phyloP scores from a whole-genome alignment of 441 rosid species.

The Gossypium schwendimanii region DNA sequence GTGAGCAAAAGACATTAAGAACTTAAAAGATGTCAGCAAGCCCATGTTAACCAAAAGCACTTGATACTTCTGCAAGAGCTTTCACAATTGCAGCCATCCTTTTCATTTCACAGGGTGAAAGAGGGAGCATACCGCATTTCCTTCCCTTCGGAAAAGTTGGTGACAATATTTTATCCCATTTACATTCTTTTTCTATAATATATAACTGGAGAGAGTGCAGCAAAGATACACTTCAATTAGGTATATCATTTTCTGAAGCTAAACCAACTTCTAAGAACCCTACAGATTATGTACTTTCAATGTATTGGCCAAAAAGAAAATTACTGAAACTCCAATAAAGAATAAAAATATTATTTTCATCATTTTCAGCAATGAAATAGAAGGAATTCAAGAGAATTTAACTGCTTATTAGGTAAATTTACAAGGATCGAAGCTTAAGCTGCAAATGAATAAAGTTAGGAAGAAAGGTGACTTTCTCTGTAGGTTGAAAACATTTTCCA shows the following conservation, averaged over 20 bases:
- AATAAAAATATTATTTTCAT: not conserved
- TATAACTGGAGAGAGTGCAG: not conserved
- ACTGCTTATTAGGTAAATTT: not conserved
- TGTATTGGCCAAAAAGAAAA: slow-evolving; percentile 5
- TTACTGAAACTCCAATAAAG: not conserved
- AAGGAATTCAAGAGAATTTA: not conserved
- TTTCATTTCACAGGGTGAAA: not conserved
- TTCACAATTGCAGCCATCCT: not conserved
- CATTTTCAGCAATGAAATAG: not conserved
- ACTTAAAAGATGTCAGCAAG: not conserved
- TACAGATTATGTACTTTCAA: not conserved
- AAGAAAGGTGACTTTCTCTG: slow-evolving; percentile 1
- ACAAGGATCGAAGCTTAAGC: not conserved
- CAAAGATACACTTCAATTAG: not conserved
- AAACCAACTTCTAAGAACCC: not conserved
- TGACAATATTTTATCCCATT: slow-evolving; percentile 5
- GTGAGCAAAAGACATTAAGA: not conserved
- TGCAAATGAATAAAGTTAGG: not conserved
- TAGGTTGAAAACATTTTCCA: slow-evolving; percentile 1
- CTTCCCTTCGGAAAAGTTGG: not conserved
- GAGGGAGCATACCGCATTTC: not conserved
- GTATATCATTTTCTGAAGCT: not conserved
- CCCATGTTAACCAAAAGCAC: not conserved
- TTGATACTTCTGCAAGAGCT: slow-evolving; percentile 7
- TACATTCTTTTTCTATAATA: not conserved